Base-by-base conservation (phyloP, 2,329 filamentous ascomycete species). In the Blastomyces gilchristii region DNA sequence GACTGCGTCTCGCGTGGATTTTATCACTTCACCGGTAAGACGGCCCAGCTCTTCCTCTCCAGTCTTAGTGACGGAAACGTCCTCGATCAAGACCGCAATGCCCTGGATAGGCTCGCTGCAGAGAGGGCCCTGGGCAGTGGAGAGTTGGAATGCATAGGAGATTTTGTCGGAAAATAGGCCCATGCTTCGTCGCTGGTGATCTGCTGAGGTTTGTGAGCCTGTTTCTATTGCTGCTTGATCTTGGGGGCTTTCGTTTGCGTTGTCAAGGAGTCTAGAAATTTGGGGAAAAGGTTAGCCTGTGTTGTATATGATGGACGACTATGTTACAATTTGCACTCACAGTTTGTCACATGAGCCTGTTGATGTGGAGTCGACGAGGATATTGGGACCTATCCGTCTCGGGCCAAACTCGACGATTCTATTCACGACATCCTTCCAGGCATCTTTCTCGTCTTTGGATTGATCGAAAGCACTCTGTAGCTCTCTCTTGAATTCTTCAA, bases 21-120 rank as follows among this genome's bases (percentile, higher is more conserved):
- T 91, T 79, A 99, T 96, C 54, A 96, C 85, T 77, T 97, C 94
- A 66, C 94, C 91, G 0, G 92, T 97, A 0, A 97, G 80, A 2
- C 92, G 88, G 69, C 89, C 89, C 18, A 91, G 80, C 1, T 87
- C 83, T 56, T 79, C 76, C 56, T 79, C 82, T 1, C 80, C 76
- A 1, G 80, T 76, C 4, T 84, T 79, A 62, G 81, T 78, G 43
- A 95, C 79, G 3, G 80, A 78, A 39, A 97, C 80, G 57, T 91
- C 87, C 75, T 99, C 92, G 58, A 99, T 80, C 74, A 96, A 89
- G 58, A 97, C 89, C 50, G 92, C 94, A 31, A 97, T 83, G 59
- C 94, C 94, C 77, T 97, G 93, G 58, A 97, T 86, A 0, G 94
- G 93, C 73, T 99, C 94, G 69, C 90, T 84, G 76, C 94, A 97